These are phyloP conservation scores for Didymella keratinophila DNA, from an alignment of 2,329 filamentous ascomycete genomes.

Conservation along the genomic window DNA sequence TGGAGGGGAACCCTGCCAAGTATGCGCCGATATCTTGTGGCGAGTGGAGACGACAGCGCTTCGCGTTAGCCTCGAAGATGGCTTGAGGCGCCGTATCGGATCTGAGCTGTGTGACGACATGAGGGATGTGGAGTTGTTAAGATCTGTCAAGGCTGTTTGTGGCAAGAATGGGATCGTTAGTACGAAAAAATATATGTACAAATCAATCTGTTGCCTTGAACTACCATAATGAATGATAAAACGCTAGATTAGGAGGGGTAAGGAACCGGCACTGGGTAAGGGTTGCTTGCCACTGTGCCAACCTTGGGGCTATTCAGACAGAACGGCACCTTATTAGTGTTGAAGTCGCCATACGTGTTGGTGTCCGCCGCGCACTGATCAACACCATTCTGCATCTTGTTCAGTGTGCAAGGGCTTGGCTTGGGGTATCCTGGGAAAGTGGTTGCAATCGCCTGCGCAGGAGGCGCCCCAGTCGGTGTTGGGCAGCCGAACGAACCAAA, in stretches of 20 bases:
- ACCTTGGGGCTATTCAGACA: neutral
- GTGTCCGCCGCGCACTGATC: conserved; percentile 1
- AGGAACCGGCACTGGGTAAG: conserved; percentile 1
- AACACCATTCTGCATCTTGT: conserved; percentile 1
- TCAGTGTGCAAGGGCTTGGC: neutral
- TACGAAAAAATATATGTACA: too few relatives aligned
- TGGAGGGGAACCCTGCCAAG: conserved; percentile 55
- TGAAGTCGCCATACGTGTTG: conserved; percentile 1
- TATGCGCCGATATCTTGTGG: conserved; percentile 52
- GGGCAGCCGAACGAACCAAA: neutral
- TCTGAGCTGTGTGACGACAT: too few relatives aligned
- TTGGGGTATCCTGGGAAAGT: neutral
- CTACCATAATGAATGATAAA: too few relatives aligned
- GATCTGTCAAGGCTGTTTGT: too few relatives aligned
- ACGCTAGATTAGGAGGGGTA: neutral
- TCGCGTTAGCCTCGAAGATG: neutral
- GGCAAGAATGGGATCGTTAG: too few relatives aligned
- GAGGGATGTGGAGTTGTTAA: too few relatives aligned
- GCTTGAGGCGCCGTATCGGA: too few relatives aligned
- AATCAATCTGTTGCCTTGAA: too few relatives aligned
- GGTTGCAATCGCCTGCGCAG: neutral
- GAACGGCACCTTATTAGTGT: conserved; percentile 1
- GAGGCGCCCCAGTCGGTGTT: neutral
- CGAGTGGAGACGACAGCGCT: neutral
- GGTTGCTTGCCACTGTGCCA: neutral